A percentile compares a stretch with the other conserved stretches of the same genome.
phyloP scores from a whole-genome alignment of 1,284 basidiomycete species.

The Athelia psychrophila region DNA sequence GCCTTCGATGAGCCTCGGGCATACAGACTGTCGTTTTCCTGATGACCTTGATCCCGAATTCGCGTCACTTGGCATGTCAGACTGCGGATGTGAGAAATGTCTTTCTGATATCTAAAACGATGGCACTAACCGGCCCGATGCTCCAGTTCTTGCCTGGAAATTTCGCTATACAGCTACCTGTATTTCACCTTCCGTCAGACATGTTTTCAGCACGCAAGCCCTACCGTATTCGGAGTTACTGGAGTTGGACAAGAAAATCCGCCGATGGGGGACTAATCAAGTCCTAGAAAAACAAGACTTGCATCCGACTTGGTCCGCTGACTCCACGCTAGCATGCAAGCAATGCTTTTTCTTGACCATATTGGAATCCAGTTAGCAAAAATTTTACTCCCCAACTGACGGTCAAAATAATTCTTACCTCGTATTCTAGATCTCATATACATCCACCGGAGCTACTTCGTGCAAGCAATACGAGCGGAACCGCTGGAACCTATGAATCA shows the following conservation, averaged over 20 bases:
- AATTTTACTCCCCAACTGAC: constrained; percentile 1
- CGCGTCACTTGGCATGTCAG: constrained; percentile 28
- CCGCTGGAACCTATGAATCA: constrained; percentile 40
- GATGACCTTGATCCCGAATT: constrained; percentile 33
- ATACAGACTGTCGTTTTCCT: constrained; percentile 49
- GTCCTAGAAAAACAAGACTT: constrained; percentile 24
- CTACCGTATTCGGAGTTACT: constrained; percentile 38
- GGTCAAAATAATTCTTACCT: neutral
- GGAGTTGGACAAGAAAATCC: constrained; percentile 44
- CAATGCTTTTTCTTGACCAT: constrained; percentile 40
- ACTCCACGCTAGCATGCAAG: constrained; percentile 38
- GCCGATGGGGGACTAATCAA: too few relatives aligned
- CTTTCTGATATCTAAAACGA: neutral
- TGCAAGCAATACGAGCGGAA: constrained; percentile 40
- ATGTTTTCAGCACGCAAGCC: constrained; percentile 33
- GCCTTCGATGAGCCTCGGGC: constrained; percentile 39
- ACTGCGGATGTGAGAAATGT: constrained; percentile 42
- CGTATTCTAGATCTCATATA: constrained; percentile 41
- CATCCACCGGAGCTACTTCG: constrained; percentile 50
- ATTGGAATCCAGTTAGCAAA: constrained; percentile 42
- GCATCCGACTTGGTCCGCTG: constrained; percentile 35
- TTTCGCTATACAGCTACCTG: constrained; percentile 43
- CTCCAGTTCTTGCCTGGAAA: constrained; percentile 46
- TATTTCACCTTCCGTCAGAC: constrained; percentile 39
- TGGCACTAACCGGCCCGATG: neutral